phyloP scores from a whole-genome alignment of 2,329 filamentous ascomycete species.

The Epichloe brachyelytri region DNA sequence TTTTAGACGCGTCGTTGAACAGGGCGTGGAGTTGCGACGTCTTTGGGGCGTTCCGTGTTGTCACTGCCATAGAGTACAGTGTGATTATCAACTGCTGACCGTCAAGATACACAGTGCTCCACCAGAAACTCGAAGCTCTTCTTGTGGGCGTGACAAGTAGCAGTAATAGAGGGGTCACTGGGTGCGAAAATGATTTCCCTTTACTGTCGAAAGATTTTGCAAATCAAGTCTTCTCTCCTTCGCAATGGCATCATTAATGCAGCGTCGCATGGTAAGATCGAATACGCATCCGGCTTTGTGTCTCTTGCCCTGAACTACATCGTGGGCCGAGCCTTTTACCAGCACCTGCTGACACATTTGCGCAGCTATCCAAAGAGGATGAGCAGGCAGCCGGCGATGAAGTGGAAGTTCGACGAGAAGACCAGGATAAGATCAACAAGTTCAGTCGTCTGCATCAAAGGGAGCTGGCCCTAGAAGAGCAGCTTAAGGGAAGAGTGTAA shows the following conservation, averaged over 20 bases:
- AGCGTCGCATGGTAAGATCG: constrained; percentile 44
- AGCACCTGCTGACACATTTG: constrained; percentile 7
- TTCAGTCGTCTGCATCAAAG: constrained; percentile 92
- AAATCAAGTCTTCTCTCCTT: background rate
- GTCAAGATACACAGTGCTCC: background rate
- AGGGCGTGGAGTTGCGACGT: too few relatives aligned
- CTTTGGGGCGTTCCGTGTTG: background rate
- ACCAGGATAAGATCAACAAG: constrained; percentile 97
- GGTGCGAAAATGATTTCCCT: background rate
- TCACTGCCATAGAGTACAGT: background rate
- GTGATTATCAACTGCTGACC: background rate
- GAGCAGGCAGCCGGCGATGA: constrained; percentile 66
- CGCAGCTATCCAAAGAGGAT: constrained; percentile 83
- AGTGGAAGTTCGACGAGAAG: constrained; percentile 85
- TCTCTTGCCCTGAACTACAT: background rate
- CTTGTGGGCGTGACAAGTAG: background rate
- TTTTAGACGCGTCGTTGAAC: background rate
- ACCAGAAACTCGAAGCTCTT: background rate
- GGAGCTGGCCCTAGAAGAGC: constrained; percentile 64
- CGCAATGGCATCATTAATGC: constrained; percentile 34
- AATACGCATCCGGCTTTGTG: rapidly evolving
- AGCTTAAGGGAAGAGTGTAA: constrained; percentile 68
- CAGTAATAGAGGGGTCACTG: background rate
- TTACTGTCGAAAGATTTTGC: background rate
- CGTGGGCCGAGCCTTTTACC: background rate